Percentiles rank a stretch among this genome's conserved stretches.
phyloP scores from a whole-genome alignment of 805 yeast species.

The Middelhovenomyces tepae region DNA sequence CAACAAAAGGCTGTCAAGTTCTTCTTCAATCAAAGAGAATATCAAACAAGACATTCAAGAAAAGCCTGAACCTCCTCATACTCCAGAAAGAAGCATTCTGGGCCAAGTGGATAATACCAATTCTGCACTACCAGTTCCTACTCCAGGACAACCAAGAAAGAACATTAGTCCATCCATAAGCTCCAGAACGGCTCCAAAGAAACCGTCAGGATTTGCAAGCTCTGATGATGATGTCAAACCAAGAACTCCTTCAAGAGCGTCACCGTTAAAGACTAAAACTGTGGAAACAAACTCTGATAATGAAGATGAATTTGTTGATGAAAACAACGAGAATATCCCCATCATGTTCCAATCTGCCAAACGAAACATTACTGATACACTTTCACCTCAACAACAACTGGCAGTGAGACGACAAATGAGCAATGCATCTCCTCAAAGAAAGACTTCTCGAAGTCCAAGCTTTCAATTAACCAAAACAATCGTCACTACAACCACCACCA shows the following conservation, averaged over 20 bases:
- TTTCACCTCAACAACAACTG: conserved; percentile 17
- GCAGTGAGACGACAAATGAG: conserved; percentile 23
- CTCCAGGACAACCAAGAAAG: conserved; percentile 97
- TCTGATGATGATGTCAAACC: conserved; percentile 28
- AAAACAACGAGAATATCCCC: conserved; percentile 1
- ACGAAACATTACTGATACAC: conserved; percentile 17
- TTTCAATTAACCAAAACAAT: conserved; percentile 15
- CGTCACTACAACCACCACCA: conserved; percentile 18
- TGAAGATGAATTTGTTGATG: conserved; percentile 1
- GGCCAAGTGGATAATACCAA: conserved; percentile 55
- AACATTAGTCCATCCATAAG: conserved; percentile 16
- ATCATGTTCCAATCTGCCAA: conserved; percentile 10
- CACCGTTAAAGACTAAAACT: neutral
- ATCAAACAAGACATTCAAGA: conserved; percentile 4
- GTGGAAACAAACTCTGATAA: conserved; percentile 6
- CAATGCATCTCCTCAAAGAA: conserved; percentile 26
- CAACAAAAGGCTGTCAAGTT: conserved; percentile 7
- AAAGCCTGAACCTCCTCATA: conserved; percentile 41
- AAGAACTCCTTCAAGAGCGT: neutral
- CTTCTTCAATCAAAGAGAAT: neutral
- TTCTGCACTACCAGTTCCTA: conserved; percentile 78
- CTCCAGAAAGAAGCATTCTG: conserved; percentile 72
- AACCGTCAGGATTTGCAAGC: conserved; percentile 4
- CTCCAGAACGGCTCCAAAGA: conserved; percentile 1
- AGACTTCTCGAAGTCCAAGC: conserved; percentile 8